Conservation (phyloP, 2,329 filamentous ascomycete species). For the Ceratocystis colombiana region DNA sequence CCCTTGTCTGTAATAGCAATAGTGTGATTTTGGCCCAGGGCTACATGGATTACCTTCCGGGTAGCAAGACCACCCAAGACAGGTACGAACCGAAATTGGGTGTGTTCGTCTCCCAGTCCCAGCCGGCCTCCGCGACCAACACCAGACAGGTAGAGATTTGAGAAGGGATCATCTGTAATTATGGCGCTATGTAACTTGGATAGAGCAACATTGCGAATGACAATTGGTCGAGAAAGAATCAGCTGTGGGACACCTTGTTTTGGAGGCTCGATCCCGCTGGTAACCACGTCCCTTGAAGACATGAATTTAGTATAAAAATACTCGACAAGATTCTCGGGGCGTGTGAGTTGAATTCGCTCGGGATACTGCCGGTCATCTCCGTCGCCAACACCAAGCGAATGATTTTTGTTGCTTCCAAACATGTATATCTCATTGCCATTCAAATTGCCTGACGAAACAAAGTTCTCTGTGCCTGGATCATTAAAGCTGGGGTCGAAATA, state of each 20-base stretch:
- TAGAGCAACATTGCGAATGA: slow-evolving; percentile 72
- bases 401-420: slow-evolving; percentile 93
- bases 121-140: slow-evolving; percentile 84
- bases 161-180: slow-evolving; percentile 73
- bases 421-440: slow-evolving; percentile 77
- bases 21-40: slow-evolving; percentile 83
- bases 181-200: slow-evolving; percentile 88
- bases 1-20: slow-evolving; percentile 75
- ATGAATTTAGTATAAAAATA: slow-evolving; percentile 60
- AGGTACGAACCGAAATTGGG: slow-evolving; percentile 74
- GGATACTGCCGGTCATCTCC: slow-evolving; percentile 91
- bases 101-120: slow-evolving; percentile 81
- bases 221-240: slow-evolving; percentile 59
- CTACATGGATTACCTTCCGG: slow-evolving; percentile 65
- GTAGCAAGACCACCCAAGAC: slow-evolving; percentile 67
- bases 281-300: neutral
- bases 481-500: slow-evolving; percentile 38
- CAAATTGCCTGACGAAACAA: neutral
- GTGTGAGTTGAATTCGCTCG: slow-evolving; percentile 65
- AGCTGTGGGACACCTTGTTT: slow-evolving; percentile 56
- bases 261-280: slow-evolving; percentile 26
- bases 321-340: slow-evolving; percentile 66
- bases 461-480: neutral
- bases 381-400: slow-evolving; percentile 87
- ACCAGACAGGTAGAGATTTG: slow-evolving; percentile 86